A percentile compares a stretch with the other conserved stretches of the same genome.
Conservation (phyloP, 192 early-diverging fungal genomes). For the Phycomyces blakesleeanus region DNA sequence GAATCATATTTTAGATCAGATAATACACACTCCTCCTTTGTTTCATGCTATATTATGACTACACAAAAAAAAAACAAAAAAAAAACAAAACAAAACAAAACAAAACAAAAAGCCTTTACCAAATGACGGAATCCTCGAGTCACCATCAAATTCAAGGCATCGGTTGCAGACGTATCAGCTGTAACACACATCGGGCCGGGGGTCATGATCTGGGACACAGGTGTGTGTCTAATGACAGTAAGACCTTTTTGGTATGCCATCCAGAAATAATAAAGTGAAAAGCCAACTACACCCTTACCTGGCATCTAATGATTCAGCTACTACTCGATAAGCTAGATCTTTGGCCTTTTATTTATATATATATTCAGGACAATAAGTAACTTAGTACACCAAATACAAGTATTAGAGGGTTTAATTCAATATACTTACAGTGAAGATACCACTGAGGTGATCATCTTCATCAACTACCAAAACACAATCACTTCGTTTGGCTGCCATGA, state of each 20-base stretch:
- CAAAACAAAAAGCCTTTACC: conserved; percentile 33
- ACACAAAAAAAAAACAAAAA: too few relatives aligned
- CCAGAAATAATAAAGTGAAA: too few relatives aligned
- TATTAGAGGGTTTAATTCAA: neutral
- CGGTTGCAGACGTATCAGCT: conserved; percentile 66
- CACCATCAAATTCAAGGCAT: conserved; percentile 78
- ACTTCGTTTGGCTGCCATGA: conserved; percentile 95
- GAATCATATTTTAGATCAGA: neutral
- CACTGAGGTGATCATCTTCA: conserved; percentile 82
- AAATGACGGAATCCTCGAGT: conserved; percentile 75
- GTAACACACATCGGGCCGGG: conserved; percentile 81
- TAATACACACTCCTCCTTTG: neutral
- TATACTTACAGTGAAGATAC: conserved; percentile 66
- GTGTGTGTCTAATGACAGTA: conserved; percentile 34
- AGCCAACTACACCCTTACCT: conserved; percentile 32
- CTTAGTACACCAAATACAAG: too few relatives aligned
- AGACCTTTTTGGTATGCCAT: too few relatives aligned
- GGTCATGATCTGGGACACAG: conserved; percentile 77
- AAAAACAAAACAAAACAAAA: too few relatives aligned
- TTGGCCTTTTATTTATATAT: conserved; percentile 55
- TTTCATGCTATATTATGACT: neutral
- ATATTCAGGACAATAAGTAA: neutral
- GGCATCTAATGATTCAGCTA: conserved; percentile 70
- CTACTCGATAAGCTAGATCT: conserved; percentile 83
- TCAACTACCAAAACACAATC: conserved; percentile 94